These are phyloP conservation scores for Kluyveromyces sp. DNA, from an alignment of 1,139 yeast species.

Conservation along the genomic window DNA sequence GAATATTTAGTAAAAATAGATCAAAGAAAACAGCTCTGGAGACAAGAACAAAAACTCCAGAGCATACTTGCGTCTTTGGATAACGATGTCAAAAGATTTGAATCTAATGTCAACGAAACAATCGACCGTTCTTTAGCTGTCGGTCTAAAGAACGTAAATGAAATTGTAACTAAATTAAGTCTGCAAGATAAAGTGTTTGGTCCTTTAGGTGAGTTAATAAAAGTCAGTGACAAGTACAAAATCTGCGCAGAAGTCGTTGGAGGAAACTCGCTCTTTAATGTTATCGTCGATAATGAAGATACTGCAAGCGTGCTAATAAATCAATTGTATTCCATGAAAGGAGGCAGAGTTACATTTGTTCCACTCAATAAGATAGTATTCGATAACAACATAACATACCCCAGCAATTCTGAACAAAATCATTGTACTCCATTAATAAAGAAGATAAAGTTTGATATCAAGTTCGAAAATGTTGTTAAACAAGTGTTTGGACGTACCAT, in stretches of 20 bases:
- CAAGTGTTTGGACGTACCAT: constrained; percentile 79
- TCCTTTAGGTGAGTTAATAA: constrained; percentile 73
- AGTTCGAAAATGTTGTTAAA: constrained; percentile 54
- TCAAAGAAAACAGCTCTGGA: constrained; percentile 66
- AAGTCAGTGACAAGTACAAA: constrained; percentile 74
- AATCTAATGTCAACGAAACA: constrained; percentile 55
- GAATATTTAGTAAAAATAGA: constrained; percentile 48
- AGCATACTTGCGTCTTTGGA: constrained; percentile 48
- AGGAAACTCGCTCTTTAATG: constrained; percentile 77
- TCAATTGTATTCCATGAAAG: constrained; percentile 58
- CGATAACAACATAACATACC: constrained; percentile 37
- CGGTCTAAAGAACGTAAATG: constrained; percentile 62
- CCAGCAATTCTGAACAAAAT: constrained; percentile 33
- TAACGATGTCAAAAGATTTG: constrained; percentile 51
- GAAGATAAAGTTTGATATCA: constrained; percentile 54
- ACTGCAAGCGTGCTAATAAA: constrained; percentile 78
- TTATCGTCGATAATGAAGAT: constrained; percentile 81
- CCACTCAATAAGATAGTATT: constrained; percentile 82
- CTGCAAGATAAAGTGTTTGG: constrained; percentile 64
- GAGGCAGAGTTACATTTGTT: constrained; percentile 85
- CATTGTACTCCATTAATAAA: constrained; percentile 64
- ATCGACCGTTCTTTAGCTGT: constrained; percentile 65
- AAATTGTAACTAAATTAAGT: constrained; percentile 49
- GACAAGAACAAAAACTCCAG: constrained; percentile 61
- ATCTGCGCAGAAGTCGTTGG: constrained; percentile 85